phyloP scores from a whole-genome alignment of 176 grass and related monocot genomes.

The Cenchrus fungigraminus region DNA sequence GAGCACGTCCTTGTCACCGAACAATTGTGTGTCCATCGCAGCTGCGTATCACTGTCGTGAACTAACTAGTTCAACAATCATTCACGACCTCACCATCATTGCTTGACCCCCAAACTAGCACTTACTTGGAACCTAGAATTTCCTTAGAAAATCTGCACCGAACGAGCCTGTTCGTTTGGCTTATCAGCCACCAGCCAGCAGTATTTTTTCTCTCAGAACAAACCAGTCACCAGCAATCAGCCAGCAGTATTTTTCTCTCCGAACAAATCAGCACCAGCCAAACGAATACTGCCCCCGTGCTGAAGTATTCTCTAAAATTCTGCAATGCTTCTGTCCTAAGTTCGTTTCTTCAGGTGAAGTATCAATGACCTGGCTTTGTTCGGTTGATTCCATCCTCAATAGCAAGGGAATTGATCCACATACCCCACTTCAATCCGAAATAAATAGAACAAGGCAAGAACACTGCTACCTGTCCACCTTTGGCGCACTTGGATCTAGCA shows the following conservation, averaged over 20 bases:
- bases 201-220: too few species aligned
- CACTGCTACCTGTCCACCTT: neutral
- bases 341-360: too few species aligned
- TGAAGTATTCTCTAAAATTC: neutral
- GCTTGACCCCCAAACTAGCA: neutral
- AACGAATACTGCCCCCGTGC: too few species aligned
- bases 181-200: too few species aligned
- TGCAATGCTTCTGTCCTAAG: neutral
- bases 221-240: too few species aligned
- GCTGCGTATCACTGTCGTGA: neutral
- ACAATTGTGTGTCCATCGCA: neutral
- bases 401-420: too few species aligned
- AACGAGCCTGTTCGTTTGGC: neutral
- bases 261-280: too few species aligned
- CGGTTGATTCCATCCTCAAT: too few species aligned
- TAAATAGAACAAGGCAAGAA: too few species aligned
- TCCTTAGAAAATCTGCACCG: neutral
- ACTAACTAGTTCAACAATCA: conserved; percentile 4
- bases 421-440: too few species aligned
- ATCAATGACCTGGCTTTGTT: neutral
- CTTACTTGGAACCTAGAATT: neutral
- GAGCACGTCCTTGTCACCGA: neutral
- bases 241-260: too few species aligned
- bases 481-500: neutral
- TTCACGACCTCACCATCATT: conserved; percentile 2